Conservation (phyloP, 2,329 filamentous ascomycete species). For the Pseudogymnoascus sp. region DNA sequence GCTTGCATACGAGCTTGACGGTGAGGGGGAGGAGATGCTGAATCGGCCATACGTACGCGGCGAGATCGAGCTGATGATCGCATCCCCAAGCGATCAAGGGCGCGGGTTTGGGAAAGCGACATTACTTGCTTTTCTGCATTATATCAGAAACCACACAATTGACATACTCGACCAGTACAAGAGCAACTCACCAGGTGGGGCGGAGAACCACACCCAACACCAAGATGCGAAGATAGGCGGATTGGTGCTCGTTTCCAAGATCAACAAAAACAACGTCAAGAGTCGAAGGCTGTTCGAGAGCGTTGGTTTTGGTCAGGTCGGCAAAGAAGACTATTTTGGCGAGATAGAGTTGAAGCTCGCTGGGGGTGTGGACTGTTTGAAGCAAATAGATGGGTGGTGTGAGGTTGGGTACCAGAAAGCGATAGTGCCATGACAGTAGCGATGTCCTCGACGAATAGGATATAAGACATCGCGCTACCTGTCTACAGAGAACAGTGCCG, state of each 20-base stretch:
- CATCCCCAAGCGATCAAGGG: conserved; percentile 47
- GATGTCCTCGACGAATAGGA: not conserved
- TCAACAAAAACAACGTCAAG: conserved; percentile 46
- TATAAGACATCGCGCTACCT: not conserved
- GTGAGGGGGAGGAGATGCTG: conserved; percentile 19
- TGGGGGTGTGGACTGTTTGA: not conserved
- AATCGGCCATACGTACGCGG: conserved; percentile 38
- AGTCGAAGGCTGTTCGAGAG: conserved; percentile 56
- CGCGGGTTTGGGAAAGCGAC: conserved; percentile 60
- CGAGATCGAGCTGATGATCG: conserved; percentile 86
- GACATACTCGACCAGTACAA: conserved; percentile 52
- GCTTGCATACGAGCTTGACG: conserved; percentile 39
- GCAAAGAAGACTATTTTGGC: conserved; percentile 56
- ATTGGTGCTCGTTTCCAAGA: conserved; percentile 45
- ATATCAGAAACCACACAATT: conserved; percentile 48
- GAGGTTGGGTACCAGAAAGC: not conserved
- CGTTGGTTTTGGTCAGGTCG: conserved; percentile 46
- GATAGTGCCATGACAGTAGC: not conserved
- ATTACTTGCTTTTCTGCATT: conserved; percentile 62
- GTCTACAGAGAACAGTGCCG: not conserved
- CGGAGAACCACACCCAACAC: not conserved
- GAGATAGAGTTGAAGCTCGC: conserved; percentile 49
- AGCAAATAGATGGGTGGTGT: not conserved
- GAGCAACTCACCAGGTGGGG: not conserved
- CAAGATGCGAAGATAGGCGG: conserved; percentile 36